phyloP scores from a whole-genome alignment of 176 grass and related monocot genomes.

The Thalia dealbata region DNA sequence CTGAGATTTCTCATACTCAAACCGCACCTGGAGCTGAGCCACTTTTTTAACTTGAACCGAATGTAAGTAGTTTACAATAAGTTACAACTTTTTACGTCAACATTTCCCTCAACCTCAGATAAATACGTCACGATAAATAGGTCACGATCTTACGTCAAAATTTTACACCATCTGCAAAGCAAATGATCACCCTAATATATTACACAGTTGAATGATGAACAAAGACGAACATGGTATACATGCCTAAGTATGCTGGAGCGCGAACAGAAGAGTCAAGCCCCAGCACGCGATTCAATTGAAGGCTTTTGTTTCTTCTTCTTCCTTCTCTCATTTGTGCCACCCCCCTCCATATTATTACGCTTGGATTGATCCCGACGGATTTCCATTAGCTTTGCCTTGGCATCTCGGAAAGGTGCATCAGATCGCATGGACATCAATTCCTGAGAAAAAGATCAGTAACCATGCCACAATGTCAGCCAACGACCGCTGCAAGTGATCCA shows the following conservation, averaged over 20 bases:
- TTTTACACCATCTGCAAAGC: neutral
- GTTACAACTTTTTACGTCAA: neutral
- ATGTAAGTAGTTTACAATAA: neutral
- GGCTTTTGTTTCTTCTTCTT: conserved; percentile 54
- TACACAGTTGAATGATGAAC: neutral
- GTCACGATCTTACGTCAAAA: neutral
- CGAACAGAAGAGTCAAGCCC: neutral
- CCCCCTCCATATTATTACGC: conserved; percentile 26
- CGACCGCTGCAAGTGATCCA: neutral
- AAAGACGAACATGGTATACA: neutral
- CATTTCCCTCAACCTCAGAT: neutral
- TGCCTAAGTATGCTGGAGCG: neutral
- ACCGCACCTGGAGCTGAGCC: no score
- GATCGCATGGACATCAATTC: conserved; percentile 65
- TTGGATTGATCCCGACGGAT: conserved; percentile 53
- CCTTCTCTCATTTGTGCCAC: conserved; percentile 29
- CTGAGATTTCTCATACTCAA: no score
- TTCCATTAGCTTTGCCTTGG: conserved; percentile 69
- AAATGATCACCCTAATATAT: neutral
- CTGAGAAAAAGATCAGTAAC: conserved; percentile 25
- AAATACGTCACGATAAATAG: neutral
- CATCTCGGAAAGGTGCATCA: conserved; percentile 84
- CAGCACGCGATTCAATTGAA: conserved; percentile 17
- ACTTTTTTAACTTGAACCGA: neutral
- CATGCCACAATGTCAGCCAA: neutral